phyloP scores from a whole-genome alignment of 1,284 basidiomycete genomes.

The Cryptococcus sp. region DNA sequence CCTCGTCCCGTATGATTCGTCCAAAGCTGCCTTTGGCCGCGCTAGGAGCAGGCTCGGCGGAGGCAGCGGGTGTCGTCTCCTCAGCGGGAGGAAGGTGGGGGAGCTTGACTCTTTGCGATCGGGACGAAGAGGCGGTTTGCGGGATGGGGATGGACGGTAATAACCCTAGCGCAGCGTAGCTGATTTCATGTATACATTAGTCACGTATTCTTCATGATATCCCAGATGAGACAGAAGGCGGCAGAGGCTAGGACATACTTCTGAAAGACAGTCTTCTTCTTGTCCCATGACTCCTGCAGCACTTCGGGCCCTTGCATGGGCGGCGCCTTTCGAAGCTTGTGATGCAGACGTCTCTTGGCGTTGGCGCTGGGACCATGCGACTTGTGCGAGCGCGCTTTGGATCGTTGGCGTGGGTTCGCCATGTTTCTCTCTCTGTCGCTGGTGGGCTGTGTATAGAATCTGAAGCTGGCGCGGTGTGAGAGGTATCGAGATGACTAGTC shows the following conservation, averaged over 20 bases:
- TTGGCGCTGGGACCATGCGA: conserved; percentile 38
- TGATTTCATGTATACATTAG: too few relatives aligned
- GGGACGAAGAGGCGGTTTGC: conserved; percentile 25
- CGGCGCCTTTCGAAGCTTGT: conserved; percentile 64
- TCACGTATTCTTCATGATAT: too few relatives aligned
- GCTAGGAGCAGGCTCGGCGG: background rate
- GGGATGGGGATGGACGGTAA: conserved; percentile 49
- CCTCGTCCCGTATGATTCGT: conserved; percentile 78
- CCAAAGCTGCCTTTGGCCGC: conserved; percentile 64
- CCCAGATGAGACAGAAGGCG: background rate
- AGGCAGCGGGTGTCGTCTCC: conserved; percentile 3
- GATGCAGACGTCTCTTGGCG: conserved; percentile 43
- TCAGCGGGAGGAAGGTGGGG: conserved; percentile 58
- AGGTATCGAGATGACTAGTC: too few relatives aligned
- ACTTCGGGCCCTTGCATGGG: conserved; percentile 80
- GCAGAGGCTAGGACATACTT: conserved; percentile 66
- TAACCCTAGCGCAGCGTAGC: conserved; percentile 53
- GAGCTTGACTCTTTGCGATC: conserved; percentile 43
- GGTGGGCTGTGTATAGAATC: background rate
- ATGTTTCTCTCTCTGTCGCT: conserved; percentile 56
- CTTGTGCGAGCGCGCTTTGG: conserved; percentile 45
- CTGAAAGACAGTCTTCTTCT: conserved; percentile 83
- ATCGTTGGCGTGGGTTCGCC: conserved; percentile 86
- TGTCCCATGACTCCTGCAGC: conserved; percentile 85
- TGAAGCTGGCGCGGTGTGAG: too few relatives aligned